Conservation (phyloP, 352 stramenopile species). For the Saprolegnia parasitica region DNA sequence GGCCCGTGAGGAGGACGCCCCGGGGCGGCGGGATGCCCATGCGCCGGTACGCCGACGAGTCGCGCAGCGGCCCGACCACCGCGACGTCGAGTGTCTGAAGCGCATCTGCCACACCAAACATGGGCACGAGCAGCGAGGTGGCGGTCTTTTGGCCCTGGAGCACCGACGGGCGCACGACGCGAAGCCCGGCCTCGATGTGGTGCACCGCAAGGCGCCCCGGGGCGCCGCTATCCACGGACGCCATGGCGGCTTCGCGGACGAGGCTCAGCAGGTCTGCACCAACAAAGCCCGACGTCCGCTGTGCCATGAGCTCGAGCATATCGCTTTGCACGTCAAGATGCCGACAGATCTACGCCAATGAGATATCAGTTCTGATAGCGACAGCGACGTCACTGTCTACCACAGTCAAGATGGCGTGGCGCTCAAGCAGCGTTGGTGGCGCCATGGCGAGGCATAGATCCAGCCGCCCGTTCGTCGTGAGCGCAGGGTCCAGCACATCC, state of each 20-base stretch:
- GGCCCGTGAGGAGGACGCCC: conserved; percentile 98
- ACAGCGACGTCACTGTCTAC: conserved; percentile 85
- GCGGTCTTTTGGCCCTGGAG: conserved; percentile 85
- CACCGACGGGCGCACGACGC: conserved; percentile 91
- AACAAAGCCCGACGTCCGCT: conserved; percentile 95
- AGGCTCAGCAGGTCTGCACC: conserved; percentile 76
- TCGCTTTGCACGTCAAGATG: conserved; percentile 38
- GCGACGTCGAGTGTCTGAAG: conserved; percentile 95
- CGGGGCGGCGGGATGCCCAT: conserved; percentile 96
- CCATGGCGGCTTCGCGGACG: conserved; percentile 66
- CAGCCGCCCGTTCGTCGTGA: conserved; percentile 95
- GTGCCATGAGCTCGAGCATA: conserved; percentile 87
- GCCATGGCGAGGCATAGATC: conserved; percentile 94
- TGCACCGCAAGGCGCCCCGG: conserved; percentile 28
- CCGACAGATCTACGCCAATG: conserved; percentile 11
- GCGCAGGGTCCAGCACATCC: conserved; percentile 84
- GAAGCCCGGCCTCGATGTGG: conserved; percentile 86
- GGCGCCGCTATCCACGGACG: conserved; percentile 44
- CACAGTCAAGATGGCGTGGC: conserved; percentile 89
- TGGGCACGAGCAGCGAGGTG: conserved; percentile 45
- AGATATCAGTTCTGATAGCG: conserved; percentile 16
- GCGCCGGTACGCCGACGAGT: conserved; percentile 92
- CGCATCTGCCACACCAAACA: conserved; percentile 96
- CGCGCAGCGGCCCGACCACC: conserved; percentile 95
- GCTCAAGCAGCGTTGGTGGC: conserved; percentile 88